Evolutionary conservation across 768 basidiomycete genomes (phyloP).

Genomic region (Boletus rubroflammeus): DNA sequence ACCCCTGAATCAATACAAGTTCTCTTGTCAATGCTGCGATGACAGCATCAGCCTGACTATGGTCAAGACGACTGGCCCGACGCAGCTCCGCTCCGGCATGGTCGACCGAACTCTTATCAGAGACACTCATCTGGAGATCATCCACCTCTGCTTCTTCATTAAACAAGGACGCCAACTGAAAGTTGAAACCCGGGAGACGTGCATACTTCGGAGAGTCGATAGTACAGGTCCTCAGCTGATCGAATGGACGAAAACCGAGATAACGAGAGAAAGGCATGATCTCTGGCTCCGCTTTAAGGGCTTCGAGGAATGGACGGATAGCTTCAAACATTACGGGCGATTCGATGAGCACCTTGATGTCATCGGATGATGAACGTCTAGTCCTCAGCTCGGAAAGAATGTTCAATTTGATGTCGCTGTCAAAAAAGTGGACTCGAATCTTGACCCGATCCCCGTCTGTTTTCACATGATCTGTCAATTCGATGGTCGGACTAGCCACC

Average conservation of each 20-base stretch:
- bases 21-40: conserved; percentile 58
- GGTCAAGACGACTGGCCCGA: conserved; percentile 54
- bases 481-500: conserved; percentile 39
- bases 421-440: conserved; percentile 60
- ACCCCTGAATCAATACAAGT: conserved; percentile 73
- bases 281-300: conserved; percentile 55
- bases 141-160: conserved; percentile 35
- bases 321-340: conserved; percentile 65
- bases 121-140: conserved; percentile 40
- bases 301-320: conserved; percentile 64
- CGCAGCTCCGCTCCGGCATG: conserved; percentile 46
- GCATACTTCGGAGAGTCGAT: conserved; percentile 57
- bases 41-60: conserved; percentile 68
- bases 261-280: conserved; percentile 52
- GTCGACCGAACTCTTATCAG: conserved; percentile 42
- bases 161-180: conserved; percentile 55
- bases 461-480: conserved; percentile 46
- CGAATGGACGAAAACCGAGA: conserved; percentile 43
- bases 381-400: conserved; percentile 38
- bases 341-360: conserved; percentile 48
- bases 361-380: conserved; percentile 22
- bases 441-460: conserved; percentile 33
- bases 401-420: conserved; percentile 49
- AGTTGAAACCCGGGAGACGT: conserved; percentile 49
- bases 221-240: conserved; percentile 30